Base-by-base conservation (phyloP, 2,329 filamentous ascomycete species). In the Neonectria neomacrospora region DNA sequence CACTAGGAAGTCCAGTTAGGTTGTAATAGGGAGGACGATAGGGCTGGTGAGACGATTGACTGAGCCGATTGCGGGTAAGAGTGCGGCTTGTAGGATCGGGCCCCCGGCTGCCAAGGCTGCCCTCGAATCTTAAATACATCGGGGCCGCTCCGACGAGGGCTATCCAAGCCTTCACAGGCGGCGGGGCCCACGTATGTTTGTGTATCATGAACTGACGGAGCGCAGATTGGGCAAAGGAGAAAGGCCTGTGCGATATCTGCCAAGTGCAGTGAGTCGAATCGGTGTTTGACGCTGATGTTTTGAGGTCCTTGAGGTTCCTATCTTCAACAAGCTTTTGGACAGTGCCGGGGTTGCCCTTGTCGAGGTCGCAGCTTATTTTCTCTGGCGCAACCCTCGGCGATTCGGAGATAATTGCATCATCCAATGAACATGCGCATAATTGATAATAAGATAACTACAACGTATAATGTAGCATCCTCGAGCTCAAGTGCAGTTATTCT, bases 51-150 rank as follows among this genome's bases (percentile, higher is more conserved):
- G 48, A 23, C n/a, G 14, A 11, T 20, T 12, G 34, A 22, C 26
- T 30, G 26, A 42, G 22, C 28, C 28, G 22, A 57, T 39, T 39
- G 6, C 30, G 41, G 34, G 1, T 39, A 58, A 30, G 32, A 42
- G 32, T 14, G 47, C 47, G 47, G 47, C 47, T 32, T 32, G 28
- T 47, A 58, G 54, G 60, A 58, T 58, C 41, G 26, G 8, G 18
- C 44, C 58, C 58, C 58, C 47, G 44, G 53, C 47, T 41, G 26
- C 54, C 18, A 48, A 50, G 54, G 26, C 54, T 53, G 48, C 39
- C 54, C 60, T 63, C 50, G 44, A 63, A 58, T 63, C 42, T 57
- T 56, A 52, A 12, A 30, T 59, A 44, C 30, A 59, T 51, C 34
- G 51, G 50, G 50, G 48, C 56, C 47, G 20, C 20, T 12, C n/a